Evolutionary conservation across 495 filamentous ascomycete genomes (phyloP), one percentile per base, ranked within the genome.

Genomic region (Neurospora sp.): DNA sequence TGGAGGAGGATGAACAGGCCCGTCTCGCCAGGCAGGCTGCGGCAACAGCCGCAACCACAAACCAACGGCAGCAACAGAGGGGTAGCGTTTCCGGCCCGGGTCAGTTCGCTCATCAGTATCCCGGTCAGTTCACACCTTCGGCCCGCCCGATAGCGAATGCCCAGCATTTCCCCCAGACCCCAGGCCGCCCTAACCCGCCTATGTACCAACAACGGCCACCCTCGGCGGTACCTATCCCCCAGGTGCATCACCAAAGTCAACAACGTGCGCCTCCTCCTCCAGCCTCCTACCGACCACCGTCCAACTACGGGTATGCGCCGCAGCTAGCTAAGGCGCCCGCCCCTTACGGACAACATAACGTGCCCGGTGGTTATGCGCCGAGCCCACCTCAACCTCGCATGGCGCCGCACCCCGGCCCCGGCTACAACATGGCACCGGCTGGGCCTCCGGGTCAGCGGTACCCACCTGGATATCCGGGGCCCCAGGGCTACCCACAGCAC

Each of bases 1-100:
- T 97, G 90, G 94, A 97, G 77, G 92, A 94, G 78, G 94, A 97
- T 75, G 92, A 95, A 73, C 82, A 78, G 16, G 81, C 83, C 7
- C 79, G 78, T 9, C 76, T 78, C n/a, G 76, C 78, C 5, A 73
- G 78, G 68, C 76, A 81, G 68, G 80, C 81, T 9, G 76, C 81
- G 7, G 81, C 84, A 71, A 77, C 75, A 12, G 79, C 81, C 40
- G 75, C 76, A 8, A 77, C 73, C 39, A 73, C 75, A 1, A 79
- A 69, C 27, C 76, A 82, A n/a, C 82, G 82, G 61, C 81, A 82
- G 72, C 71, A 77, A 14, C 81, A 83, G 70, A 77, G 84, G 38
- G 75, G 79, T n/a, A 84, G 81, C 70, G 81, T 81, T 20, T 80
- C 81, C 14, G 77, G 72, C 5, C 71, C 72, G 44, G 76, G 39